A percentile compares a stretch with the other conserved stretches of the same genome.
phyloP scores from a whole-genome alignment of 176 grass and related monocot genomes.

The Oryza officinalis region DNA sequence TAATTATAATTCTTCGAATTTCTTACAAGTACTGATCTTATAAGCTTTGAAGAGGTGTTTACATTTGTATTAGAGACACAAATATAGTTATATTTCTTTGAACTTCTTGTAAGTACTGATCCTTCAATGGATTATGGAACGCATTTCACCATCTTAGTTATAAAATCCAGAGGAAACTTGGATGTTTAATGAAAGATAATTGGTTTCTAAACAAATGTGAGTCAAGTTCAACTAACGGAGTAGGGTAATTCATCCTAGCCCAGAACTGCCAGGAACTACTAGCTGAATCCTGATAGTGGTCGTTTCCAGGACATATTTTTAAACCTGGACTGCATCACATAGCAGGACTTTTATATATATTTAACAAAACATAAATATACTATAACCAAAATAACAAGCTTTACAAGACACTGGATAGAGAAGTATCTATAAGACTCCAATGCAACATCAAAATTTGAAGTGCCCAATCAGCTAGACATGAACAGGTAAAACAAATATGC shows the following conservation, averaged over 20 bases:
- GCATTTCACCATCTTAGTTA: neutral
- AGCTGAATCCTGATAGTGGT: neutral
- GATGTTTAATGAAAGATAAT: neutral
- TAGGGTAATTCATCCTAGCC: neutral
- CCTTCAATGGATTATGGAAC: neutral
- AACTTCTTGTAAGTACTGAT: neutral
- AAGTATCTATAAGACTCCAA: neutral
- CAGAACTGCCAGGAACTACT: neutral
- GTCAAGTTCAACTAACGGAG: slow-evolving; percentile 9
- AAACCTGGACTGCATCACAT: neutral
- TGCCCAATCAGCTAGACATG: neutral
- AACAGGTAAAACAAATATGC: neutral
- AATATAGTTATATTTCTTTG: neutral
- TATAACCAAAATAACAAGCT: neutral
- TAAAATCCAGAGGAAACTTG: neutral
- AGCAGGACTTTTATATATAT: neutral
- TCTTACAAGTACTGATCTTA: too few relatives aligned
- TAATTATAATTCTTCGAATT: neutral
- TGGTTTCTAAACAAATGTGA: neutral
- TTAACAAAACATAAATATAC: neutral
- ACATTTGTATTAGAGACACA: neutral
- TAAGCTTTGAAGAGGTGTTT: neutral
- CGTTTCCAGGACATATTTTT: slow-evolving; percentile 9
- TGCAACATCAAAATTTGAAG: slow-evolving; percentile 1
- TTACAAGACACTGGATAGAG: neutral